Conservation (phyloP, 108 stramenopile genomes). For the Parietichytrium sp. region DNA sequence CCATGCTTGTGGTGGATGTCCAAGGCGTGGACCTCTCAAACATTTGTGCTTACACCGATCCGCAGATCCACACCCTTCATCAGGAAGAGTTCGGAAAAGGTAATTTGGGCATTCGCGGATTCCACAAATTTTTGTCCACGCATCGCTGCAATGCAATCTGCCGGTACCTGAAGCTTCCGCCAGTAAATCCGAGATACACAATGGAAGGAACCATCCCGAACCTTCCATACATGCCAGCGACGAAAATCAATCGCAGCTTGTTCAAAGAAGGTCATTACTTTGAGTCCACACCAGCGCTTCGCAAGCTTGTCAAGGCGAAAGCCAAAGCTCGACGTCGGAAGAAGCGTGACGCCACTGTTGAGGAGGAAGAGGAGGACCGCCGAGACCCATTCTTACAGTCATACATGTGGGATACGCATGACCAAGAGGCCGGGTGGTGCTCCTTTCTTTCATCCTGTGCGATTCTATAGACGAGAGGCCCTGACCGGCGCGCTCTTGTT, state of each 20-base stretch:
- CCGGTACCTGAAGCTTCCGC: slow-evolving; percentile 21
- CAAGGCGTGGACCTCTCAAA: slow-evolving; percentile 44
- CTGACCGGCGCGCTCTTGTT: too few relatives aligned
- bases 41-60: slow-evolving; percentile 46
- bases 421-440: background rate
- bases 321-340: background rate
- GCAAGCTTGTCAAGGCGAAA: background rate
- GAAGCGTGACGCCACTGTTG: background rate
- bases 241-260: background rate
- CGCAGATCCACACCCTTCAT: slow-evolving; percentile 40
- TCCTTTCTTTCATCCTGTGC: background rate
- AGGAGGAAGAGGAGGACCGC: slow-evolving; percentile 9
- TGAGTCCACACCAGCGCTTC: slow-evolving; percentile 8
- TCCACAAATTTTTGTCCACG: background rate
- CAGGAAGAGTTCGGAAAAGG: background rate
- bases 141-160: slow-evolving; percentile 37
- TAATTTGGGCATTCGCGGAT: slow-evolving; percentile 28
- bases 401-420: slow-evolving; percentile 7
- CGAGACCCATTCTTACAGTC: slow-evolving; percentile 24
- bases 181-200: slow-evolving; percentile 14
- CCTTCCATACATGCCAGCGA: slow-evolving; percentile 33
- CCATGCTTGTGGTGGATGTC: slow-evolving; percentile 26
- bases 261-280: slow-evolving; percentile 8
- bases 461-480: too few relatives aligned
- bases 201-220: slow-evolving; percentile 34